Evolutionary conservation across 192 early-diverging fungal species (phyloP), one percentile per base, ranked within the genome.

Genomic region (Rhizoclosmatium globosum): DNA sequence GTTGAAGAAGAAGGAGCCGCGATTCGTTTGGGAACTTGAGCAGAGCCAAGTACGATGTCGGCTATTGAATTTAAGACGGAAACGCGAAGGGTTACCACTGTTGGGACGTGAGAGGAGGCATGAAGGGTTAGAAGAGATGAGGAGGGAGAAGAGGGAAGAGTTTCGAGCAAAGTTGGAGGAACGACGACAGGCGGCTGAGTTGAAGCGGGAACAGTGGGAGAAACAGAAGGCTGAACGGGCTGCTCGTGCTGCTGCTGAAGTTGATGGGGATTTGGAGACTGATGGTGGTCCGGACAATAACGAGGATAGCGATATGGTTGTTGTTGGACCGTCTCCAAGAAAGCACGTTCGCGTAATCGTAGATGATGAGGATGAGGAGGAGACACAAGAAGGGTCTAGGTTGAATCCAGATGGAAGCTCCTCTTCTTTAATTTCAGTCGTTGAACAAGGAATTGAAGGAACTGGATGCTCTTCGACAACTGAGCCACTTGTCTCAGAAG

Each of bases 11-110:
- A 42, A 31, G 19, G 65, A 68, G 31, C 77, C 77, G 38, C 7
- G 71, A 21, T 78, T 78, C 41, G 68, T 78, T 4, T 78, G 77
- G 77, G 77, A 78, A 56, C 58, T 78, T 11, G 4, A 70, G 31
- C 77, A 78, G 57, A 38, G 50, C 13, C 47, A 47, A 9, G 11
- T 78, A 39, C 77, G 77, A 17, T 68, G 77, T 39, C 21, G 47
- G 9, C 57, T 78, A 2, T 11, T 78, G 47, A 68, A 78, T 41
- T 39, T 71, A 42, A 66, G 71, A 47, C 65, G 77, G 7, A 50
- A 47, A 42, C 6, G 9, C n/a, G 23, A 57, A 17, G 77, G 77
- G 57, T 9, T 44, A 11, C 38, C 67, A 15, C 46, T 60, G 48
- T 58, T 78, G 23, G 72, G 72, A 44, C 39, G 59, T 7, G 69